Evolutionary conservation across 1,284 basidiomycete genomes (phyloP).

Genomic region (Rhodotorula sp.): DNA sequence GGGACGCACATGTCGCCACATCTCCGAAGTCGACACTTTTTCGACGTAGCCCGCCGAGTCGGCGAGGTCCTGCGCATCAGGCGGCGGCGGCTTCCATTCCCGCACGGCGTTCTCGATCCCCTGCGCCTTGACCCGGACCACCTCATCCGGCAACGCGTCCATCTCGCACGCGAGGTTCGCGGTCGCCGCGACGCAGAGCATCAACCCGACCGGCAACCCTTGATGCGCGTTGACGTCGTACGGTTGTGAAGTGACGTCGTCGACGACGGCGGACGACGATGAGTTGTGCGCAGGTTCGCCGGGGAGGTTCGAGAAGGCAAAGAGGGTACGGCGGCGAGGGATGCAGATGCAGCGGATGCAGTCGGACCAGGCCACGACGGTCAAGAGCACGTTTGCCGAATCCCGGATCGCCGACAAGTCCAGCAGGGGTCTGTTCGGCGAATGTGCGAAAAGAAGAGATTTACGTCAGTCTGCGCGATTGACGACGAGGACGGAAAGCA

Average conservation of each 20-base stretch:
- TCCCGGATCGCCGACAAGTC: conserved; percentile 15
- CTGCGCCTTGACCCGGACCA: conserved; percentile 15
- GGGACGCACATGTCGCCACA: conserved; percentile 34
- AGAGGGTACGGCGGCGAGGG: conserved; percentile 26
- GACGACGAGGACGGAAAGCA: too few relatives aligned
- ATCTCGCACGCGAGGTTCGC: conserved; percentile 29
- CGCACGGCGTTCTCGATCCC: conserved; percentile 33
- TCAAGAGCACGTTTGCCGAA: conserved; percentile 18
- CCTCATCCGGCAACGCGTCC: conserved; percentile 23
- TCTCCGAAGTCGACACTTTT: conserved; percentile 26
- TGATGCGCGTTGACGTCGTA: conserved; percentile 21
- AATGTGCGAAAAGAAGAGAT: background rate
- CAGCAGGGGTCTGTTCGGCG: conserved; percentile 13
- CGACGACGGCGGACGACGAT: conserved; percentile 8
- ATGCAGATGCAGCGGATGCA: conserved; percentile 23
- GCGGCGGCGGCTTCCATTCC: conserved; percentile 24
- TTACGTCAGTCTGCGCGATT: background rate
- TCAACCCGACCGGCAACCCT: conserved; percentile 30
- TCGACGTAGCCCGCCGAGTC: conserved; percentile 26
- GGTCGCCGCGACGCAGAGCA: conserved; percentile 35
- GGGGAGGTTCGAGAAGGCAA: conserved; percentile 24
- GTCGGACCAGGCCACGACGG: conserved; percentile 33
- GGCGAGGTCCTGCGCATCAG: conserved; percentile 4
- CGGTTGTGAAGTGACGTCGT: background rate
- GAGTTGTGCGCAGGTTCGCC: conserved; percentile 21